Percentiles rank a stretch among this genome's conserved stretches.
phyloP scores from a whole-genome alignment of 306 rosid species.

The Cyclanthera cordifolia region DNA sequence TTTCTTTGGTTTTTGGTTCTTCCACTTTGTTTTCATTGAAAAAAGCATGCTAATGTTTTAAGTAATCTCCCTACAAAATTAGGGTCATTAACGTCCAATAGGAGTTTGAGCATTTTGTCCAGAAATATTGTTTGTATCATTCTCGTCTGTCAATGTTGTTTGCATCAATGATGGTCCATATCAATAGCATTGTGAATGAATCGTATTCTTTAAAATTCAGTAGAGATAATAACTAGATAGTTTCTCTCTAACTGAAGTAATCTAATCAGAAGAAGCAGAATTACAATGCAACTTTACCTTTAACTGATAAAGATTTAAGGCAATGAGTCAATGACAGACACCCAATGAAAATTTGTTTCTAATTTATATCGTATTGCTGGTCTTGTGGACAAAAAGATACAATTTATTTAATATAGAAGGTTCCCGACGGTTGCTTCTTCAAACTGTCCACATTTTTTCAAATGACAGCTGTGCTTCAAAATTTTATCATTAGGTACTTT shows the following conservation, averaged over 20 bases:
- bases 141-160: not conserved
- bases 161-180: not conserved
- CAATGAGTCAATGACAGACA: not conserved
- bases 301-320: not conserved
- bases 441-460: not conserved
- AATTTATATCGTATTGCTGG: not conserved
- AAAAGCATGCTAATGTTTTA: too few relatives aligned
- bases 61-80: too few relatives aligned
- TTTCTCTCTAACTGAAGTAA: not conserved
- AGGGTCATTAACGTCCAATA: not conserved
- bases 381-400: not conserved
- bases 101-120: not conserved
- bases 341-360: not conserved
- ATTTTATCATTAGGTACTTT: not conserved
- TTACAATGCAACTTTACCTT: not conserved
- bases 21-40: too few relatives aligned
- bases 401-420: not conserved
- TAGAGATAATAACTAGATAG: not conserved
- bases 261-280: not conserved
- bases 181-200: not conserved
- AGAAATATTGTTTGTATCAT: not conserved
- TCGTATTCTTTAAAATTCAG: not conserved
- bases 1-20: too few relatives aligned
- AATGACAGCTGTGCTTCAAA: not conserved
- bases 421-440: not conserved